Base-by-base conservation (phyloP, 163 green algal species). In the Scenedesmus sp. region DNA sequence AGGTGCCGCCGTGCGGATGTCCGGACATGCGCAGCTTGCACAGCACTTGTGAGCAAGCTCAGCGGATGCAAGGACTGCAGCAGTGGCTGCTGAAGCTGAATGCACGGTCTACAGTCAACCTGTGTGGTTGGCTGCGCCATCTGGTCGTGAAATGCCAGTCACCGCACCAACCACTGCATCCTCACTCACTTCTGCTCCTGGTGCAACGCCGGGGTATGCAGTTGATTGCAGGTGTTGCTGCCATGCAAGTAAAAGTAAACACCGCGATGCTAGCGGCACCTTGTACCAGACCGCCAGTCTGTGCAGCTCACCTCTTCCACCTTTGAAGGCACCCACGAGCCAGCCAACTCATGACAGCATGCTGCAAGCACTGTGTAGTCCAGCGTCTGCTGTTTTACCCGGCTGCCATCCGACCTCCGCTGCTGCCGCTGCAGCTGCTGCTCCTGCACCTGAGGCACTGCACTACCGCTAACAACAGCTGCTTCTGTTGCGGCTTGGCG, bases 311-410 rank as follows among this genome's bases (percentile, higher is more conserved):
- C 95, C 93, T 96, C 93, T 43, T 96, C 94, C 4, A 96, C 93
- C 84, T 96, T 97, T 42, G 93, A 89, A 12, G 95, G 95, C 51
- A 96, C 91, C 95, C 95, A 97, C 1, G 61, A 24, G 2, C 12
- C n/a, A 43, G 81, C 44, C 35, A 97, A 80, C 87, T 97, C 93
- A 26, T 83, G 37, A n/a, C 83, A 92, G 85, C 92, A 93, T 12
- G 94, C 95, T 5, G 76, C 92, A 22, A 97, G 92, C 0, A 86
- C 86, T 1, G 94, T 96, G 86, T 94, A 97, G 81, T 97, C 95
- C 12, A 95, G 84, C 12, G 89, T 91, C 78, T 94, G 93, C 61
- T 76, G 49, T 24, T 40, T 40, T 53, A 6, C 33, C 9, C 40
- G 40, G 65, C 30, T 76, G 65, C 65, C 30, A n/a, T 40, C 30